Percentiles rank a stretch among this genome's conserved stretches.
phyloP scores from a whole-genome alignment of 805 yeast genomes.

The Starmerella apis region DNA sequence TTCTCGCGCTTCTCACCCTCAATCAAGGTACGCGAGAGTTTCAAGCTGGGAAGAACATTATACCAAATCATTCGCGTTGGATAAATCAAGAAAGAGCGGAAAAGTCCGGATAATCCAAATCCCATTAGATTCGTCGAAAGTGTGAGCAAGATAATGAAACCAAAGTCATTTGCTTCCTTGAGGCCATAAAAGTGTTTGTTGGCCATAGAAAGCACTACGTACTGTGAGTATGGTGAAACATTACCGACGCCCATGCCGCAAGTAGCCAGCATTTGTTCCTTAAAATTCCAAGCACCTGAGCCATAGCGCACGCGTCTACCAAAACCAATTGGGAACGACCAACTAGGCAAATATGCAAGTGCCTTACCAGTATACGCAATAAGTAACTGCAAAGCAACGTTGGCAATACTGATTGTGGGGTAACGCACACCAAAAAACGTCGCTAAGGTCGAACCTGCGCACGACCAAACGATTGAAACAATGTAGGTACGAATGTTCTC shows the following conservation, averaged over 20 bases:
- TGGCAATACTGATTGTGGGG: conserved; percentile 43
- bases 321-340: conserved; percentile 17
- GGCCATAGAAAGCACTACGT: conserved; percentile 13
- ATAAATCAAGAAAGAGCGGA: conserved; percentile 49
- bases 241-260: conserved; percentile 26
- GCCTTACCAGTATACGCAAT: conserved; percentile 50
- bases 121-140: conserved; percentile 54
- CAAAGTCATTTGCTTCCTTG: conserved; percentile 30
- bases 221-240: conserved; percentile 18
- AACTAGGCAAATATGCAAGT: conserved; percentile 28
- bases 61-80: conserved; percentile 49
- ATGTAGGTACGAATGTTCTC: conserved; percentile 47
- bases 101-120: conserved; percentile 54
- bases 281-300: conserved; percentile 42
- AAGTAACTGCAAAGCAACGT: conserved; percentile 48
- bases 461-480: conserved; percentile 42
- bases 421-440: conserved; percentile 43
- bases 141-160: conserved; percentile 46
- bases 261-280: conserved; percentile 23
- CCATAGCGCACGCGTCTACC: conserved; percentile 31
- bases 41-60: conserved; percentile 38
- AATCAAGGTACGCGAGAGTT: conserved; percentile 41
- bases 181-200: conserved; percentile 11
- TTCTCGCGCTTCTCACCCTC: conserved; percentile 10
- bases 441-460: conserved; percentile 36